Percentiles rank a stretch among this genome's conserved stretches.
Conservation (phyloP, 1,284 basidiomycete genomes). For the Ceratobasidium sp. region DNA sequence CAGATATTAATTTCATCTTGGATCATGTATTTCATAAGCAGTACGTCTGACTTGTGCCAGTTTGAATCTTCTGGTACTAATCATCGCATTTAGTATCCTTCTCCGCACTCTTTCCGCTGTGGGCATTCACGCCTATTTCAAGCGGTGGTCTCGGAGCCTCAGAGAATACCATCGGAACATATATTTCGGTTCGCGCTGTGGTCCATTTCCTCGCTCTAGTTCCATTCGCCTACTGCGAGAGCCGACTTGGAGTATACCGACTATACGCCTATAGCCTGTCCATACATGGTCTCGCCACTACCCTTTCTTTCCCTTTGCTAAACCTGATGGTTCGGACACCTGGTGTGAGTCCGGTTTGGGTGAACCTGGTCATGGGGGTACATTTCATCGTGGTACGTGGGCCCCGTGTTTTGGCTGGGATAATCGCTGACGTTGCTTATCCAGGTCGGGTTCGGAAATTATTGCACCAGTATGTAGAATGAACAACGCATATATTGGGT, state of each 20-base stretch:
- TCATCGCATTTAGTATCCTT: slow-evolving; percentile 23
- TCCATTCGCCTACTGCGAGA: slow-evolving; percentile 37
- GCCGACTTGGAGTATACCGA: slow-evolving; percentile 19
- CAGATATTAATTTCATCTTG: slow-evolving; percentile 38
- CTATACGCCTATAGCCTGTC: slow-evolving; percentile 35
- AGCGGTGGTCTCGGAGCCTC: slow-evolving; percentile 39
- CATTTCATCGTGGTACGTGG: slow-evolving; percentile 23
- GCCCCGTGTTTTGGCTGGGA: neutral
- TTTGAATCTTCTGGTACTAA: neutral
- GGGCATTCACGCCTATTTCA: slow-evolving; percentile 36
- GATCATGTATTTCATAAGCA: slow-evolving; percentile 38
- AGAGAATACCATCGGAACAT: slow-evolving; percentile 18
- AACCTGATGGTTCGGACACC: slow-evolving; percentile 12
- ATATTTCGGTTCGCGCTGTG: slow-evolving; percentile 27
- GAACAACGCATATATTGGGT: neutral
- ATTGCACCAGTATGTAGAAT: slow-evolving; percentile 19
- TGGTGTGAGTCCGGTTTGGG: neutral
- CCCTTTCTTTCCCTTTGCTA: slow-evolving; percentile 18
- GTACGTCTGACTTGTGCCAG: slow-evolving; percentile 2
- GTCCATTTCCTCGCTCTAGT: slow-evolving; percentile 3
- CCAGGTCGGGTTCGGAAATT: slow-evolving; percentile 17
- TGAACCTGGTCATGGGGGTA: neutral
- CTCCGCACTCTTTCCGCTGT: slow-evolving; percentile 20
- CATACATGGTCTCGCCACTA: neutral
- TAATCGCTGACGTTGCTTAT: neutral